Evolutionary conservation across 2,329 filamentous ascomycete species (phyloP).

Genomic region (Pezicula rhizophila): DNA sequence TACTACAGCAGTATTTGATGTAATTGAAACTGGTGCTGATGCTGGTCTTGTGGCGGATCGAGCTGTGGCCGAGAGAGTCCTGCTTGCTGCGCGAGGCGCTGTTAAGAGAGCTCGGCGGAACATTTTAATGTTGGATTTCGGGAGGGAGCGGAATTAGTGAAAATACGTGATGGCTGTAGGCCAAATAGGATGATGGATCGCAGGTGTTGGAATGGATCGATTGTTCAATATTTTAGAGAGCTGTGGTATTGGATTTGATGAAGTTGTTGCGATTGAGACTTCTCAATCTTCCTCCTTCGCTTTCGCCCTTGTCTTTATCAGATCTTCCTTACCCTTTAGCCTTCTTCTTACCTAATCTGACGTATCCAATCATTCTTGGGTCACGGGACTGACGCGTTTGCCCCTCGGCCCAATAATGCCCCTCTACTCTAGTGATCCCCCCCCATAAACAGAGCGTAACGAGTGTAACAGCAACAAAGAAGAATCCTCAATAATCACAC

Average conservation of each 20-base stretch:
- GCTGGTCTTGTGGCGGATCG: constrained; percentile 19
- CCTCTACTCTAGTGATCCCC: no score
- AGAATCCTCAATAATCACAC: not conserved
- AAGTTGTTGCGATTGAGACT: not conserved
- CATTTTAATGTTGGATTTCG: constrained; percentile 15
- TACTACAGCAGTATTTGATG: constrained; percentile 9
- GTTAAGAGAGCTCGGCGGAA: constrained; percentile 24
- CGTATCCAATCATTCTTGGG: not conserved
- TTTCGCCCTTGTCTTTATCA: not conserved
- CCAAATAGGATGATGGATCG: not conserved
- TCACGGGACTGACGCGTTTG: no score
- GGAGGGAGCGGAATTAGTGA: not conserved
- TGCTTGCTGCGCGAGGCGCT: constrained; percentile 22
- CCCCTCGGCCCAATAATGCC: no score
- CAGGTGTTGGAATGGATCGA: not conserved
- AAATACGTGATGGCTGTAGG: not conserved
- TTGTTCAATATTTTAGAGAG: not conserved
- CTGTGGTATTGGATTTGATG: not conserved
- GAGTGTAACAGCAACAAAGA: not conserved
- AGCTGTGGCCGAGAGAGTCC: constrained; percentile 21
- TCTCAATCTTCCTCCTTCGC: no score
- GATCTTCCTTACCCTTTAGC: not conserved
- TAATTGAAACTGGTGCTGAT: constrained; percentile 7
- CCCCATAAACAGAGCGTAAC: no score
- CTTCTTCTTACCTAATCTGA: not conserved